Percentiles rank a stretch among this genome's conserved stretches.
Conservation (phyloP, 495 filamentous ascomycete species). For the Neurospora sp. region DNA sequence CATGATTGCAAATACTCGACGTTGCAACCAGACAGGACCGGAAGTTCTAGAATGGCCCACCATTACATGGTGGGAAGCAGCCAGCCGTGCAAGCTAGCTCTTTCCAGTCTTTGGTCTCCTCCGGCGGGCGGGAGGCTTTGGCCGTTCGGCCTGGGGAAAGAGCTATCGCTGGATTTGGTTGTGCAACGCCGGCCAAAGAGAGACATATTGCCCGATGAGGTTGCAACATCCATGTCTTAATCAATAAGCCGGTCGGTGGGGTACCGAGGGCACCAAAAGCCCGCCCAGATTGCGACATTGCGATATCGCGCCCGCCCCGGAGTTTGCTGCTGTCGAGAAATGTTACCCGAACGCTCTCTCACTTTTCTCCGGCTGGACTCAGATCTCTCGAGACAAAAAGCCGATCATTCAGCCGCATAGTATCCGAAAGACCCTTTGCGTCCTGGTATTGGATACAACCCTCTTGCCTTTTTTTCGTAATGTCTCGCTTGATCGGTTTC, state of each 20-base stretch:
- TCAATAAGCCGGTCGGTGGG: neutral
- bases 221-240: neutral
- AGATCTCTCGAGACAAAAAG: neutral
- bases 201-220: neutral
- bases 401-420: neutral
- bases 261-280: neutral
- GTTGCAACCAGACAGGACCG: neutral
- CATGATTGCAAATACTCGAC: neutral
- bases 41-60: neutral
- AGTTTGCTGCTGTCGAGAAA: neutral
- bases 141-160: neutral
- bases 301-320: neutral
- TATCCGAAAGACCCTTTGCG: neutral
- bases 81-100: neutral
- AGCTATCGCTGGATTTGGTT: neutral
- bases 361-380: neutral
- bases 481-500: neutral
- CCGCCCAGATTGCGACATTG: neutral
- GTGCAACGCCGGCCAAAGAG: neutral
- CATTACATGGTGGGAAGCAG: neutral
- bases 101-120: neutral
- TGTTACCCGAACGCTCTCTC: neutral
- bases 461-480: neutral
- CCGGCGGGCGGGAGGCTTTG: neutral
- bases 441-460: neutral